These are phyloP conservation scores for Saprolegnia parasitica DNA, from an alignment of 352 stramenopile genomes.

Conservation along the genomic window DNA sequence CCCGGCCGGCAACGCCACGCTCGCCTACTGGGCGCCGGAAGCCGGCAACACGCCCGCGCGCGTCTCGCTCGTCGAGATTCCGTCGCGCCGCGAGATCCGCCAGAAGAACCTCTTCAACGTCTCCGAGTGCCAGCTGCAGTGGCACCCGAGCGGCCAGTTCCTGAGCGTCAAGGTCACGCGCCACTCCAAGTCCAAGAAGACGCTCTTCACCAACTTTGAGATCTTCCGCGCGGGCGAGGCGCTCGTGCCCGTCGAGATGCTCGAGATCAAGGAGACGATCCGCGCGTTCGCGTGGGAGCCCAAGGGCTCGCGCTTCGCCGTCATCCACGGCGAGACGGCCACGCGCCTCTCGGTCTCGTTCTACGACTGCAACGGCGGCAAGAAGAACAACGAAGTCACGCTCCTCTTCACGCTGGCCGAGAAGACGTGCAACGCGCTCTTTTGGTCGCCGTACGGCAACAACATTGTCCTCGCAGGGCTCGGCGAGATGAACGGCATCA, in stretches of 20 bases:
- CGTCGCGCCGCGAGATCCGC: constrained; percentile 90
- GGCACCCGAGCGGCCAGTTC: constrained; percentile 95
- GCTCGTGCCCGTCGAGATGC: constrained; percentile 96
- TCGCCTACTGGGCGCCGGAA: constrained; percentile 97
- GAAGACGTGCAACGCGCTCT: constrained; percentile 94
- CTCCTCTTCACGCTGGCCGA: constrained; percentile 93
- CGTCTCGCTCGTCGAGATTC: constrained; percentile 96
- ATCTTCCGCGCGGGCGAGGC: constrained; percentile 94
- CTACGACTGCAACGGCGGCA: constrained; percentile 91
- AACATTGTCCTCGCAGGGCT: constrained; percentile 94
- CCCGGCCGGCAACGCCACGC: constrained; percentile 88
- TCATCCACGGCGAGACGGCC: constrained; percentile 93
- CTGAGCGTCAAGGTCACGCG: constrained; percentile 86
- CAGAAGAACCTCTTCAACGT: constrained; percentile 99
- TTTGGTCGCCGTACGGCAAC: constrained; percentile 93
- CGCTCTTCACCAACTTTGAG: constrained; percentile 98
- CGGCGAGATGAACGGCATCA: constrained; percentile 91
- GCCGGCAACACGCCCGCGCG: constrained; percentile 91
- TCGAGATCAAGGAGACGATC: constrained; percentile 96
- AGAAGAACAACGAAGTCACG: constrained; percentile 85
- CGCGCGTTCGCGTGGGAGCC: constrained; percentile 97
- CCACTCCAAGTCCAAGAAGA: constrained; percentile 95
- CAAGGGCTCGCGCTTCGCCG: constrained; percentile 92
- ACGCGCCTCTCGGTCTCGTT: constrained; percentile 94
- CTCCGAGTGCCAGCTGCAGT: constrained; percentile 91